These are phyloP conservation scores for Vitis cinerea DNA, from an alignment of 164 flowering plant species.

Conservation along the genomic window DNA sequence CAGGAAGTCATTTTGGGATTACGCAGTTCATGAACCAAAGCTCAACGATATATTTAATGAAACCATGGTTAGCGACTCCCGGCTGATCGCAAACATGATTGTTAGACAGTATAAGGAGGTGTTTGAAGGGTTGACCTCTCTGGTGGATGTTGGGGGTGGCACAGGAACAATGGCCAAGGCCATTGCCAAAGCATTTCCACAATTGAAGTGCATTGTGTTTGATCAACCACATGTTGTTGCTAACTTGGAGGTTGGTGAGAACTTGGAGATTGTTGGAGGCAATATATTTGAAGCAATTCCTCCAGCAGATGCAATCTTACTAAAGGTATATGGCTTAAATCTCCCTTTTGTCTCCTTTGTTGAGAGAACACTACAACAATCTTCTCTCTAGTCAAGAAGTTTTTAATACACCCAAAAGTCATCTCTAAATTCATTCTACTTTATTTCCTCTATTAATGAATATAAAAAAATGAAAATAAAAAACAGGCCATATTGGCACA, in stretches of 20 bases:
- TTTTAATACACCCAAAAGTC: too few relatives aligned
- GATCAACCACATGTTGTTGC: constrained; percentile 37
- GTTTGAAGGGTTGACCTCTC: constrained; percentile 22
- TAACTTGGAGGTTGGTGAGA: constrained; percentile 11
- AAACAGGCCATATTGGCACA: too few relatives aligned
- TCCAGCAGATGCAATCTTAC: constrained; percentile 23
- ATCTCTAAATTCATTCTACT: too few relatives aligned
- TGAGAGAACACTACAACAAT: too few relatives aligned
- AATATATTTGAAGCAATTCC: constrained; percentile 38
- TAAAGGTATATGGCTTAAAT: constrained; percentile 19
- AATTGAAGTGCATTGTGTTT: constrained; percentile 20
- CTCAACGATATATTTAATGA: constrained; percentile 10
- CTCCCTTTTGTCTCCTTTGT: too few relatives aligned
- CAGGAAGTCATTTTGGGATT: constrained; percentile 20
- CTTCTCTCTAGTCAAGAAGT: too few relatives aligned
- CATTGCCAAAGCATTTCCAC: constrained; percentile 21
- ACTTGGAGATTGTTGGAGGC: constrained; percentile 22
- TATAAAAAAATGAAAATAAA: too few relatives aligned
- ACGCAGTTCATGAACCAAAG: constrained; percentile 3
- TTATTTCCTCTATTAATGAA: too few relatives aligned
- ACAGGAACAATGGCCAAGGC: constrained; percentile 20
- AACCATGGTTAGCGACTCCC: constrained; percentile 20
- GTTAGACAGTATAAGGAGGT: constrained; percentile 12
- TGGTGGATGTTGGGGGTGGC: constrained; percentile 32
- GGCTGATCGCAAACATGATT: constrained; percentile 7